phyloP scores from a whole-genome alignment of 768 basidiomycete genomes.

The Lyophyllum shimeji region DNA sequence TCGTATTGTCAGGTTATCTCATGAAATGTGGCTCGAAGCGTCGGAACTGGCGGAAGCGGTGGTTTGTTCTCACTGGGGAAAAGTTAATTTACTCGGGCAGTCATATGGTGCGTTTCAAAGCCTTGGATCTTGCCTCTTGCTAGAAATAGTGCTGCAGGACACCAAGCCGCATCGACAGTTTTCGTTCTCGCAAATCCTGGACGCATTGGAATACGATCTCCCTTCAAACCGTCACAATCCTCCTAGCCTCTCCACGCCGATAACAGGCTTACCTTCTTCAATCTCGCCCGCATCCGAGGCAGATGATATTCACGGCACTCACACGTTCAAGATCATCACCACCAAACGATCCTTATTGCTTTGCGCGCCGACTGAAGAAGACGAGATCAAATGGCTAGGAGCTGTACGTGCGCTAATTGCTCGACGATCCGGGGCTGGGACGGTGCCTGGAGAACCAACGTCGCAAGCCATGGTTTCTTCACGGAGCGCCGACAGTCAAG shows the following conservation, averaged over 20 bases:
- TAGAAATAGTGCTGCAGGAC: conserved; percentile 55
- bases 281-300: conserved; percentile 32
- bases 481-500: conserved; percentile 15
- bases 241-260: conserved; percentile 30
- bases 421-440: conserved; percentile 54
- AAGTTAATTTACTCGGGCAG: conserved; percentile 86
- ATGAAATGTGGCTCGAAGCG: conserved; percentile 96
- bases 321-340: conserved; percentile 95
- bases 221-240: conserved; percentile 52
- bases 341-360: conserved; percentile 87
- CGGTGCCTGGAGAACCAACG: conserved; percentile 45
- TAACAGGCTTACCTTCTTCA: conserved; percentile 34
- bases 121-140: not conserved
- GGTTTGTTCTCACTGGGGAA: conserved; percentile 93
- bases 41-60: conserved; percentile 94
- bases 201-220: conserved; percentile 87
- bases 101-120: conserved; percentile 78
- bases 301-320: conserved; percentile 44
- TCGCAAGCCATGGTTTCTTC: conserved; percentile 22
- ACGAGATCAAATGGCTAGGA: conserved; percentile 98
- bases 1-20: conserved; percentile 85
- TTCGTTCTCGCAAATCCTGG: conserved; percentile 80
- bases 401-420: conserved; percentile 91
- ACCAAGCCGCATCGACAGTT: conserved; percentile 87
- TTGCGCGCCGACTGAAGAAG: conserved; percentile 95